Percentiles rank a stretch among this genome's conserved stretches.
Evolutionary conservation across 139 green algal genomes (phyloP).

Genomic region (Micractinium conductrix): DNA sequence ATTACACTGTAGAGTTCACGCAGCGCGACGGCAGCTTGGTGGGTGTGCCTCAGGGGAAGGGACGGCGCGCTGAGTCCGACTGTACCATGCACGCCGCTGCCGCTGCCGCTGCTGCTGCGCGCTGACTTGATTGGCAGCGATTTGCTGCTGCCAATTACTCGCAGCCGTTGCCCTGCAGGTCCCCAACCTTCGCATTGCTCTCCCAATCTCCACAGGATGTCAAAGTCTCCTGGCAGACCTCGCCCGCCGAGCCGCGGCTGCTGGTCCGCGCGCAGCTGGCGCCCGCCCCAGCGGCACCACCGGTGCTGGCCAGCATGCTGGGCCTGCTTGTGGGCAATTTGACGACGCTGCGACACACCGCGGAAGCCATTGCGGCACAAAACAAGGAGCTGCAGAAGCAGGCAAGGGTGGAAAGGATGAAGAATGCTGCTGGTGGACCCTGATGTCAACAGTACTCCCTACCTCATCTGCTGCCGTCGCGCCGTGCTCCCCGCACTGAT

Average conservation of each 20-base stretch:
- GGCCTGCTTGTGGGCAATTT: slow-evolving; percentile 18
- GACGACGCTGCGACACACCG: not conserved
- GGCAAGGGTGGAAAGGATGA: not conserved
- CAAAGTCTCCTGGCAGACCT: not conserved
- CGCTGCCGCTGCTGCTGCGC: no score
- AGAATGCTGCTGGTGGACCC: no score
- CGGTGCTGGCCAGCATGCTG: slow-evolving; percentile 2
- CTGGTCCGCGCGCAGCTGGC: not conserved
- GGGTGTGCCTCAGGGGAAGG: no score
- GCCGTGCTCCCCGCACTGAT: no score
- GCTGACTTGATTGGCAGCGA: no score
- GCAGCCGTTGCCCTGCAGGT: no score
- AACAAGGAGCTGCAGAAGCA: slow-evolving; percentile 2
- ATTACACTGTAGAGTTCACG: not conserved
- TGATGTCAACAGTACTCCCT: no score
- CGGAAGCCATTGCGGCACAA: not conserved
- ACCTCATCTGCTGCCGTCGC: no score
- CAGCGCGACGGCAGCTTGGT: not conserved
- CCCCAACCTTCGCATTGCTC: no score
- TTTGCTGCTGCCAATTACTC: no score
- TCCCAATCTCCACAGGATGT: not conserved
- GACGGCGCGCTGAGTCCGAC: no score
- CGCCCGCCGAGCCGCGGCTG: not conserved
- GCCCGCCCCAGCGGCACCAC: not conserved
- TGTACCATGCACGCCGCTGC: no score